Conservation (phyloP, 169 alveolate genomes). For the Eimeria acervulina region DNA sequence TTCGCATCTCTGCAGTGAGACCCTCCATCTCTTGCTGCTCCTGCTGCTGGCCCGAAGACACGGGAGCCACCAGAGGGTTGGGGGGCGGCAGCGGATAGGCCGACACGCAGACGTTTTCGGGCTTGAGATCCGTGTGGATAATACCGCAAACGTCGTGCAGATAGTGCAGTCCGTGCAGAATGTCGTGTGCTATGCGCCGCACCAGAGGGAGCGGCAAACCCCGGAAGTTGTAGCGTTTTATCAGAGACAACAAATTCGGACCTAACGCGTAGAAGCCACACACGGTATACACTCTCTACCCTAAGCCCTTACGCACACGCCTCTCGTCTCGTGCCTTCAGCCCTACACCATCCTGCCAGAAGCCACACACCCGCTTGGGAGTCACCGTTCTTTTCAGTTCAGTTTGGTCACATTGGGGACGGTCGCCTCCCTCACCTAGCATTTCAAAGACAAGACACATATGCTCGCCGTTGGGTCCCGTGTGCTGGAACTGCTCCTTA, state of each 20-base stretch:
- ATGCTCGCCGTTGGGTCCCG: conserved; percentile 99
- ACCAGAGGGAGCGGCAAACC: conserved; percentile 97
- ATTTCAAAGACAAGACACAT: conserved; percentile 99
- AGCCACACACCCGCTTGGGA: background rate
- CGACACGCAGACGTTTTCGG: conserved; percentile 97
- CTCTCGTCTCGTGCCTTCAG: background rate
- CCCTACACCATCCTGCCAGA: background rate
- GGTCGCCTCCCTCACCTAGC: conserved; percentile 91
- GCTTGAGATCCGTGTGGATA: conserved; percentile 99
- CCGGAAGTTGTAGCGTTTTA: conserved; percentile 97
- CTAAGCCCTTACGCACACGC: background rate
- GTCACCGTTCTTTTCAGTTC: background rate
- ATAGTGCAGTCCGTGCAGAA: conserved; percentile 98
- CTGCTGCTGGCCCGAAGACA: conserved; percentile 61
- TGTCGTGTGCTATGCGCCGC: conserved; percentile 97
- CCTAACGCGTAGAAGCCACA: conserved; percentile 50
- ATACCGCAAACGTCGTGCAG: conserved; percentile 95
- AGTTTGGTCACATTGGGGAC: background rate
- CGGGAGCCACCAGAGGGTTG: conserved; percentile 59
- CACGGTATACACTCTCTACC: background rate
- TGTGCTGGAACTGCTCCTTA: conserved; percentile 96
- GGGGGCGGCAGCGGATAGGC: conserved; percentile 87
- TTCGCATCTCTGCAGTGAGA: conserved; percentile 66
- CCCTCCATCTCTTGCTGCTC: conserved; percentile 69
- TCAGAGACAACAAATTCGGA: conserved; percentile 97